Conservation (phyloP, 2,329 filamentous ascomycete genomes). For the Botrytis byssoidea region DNA sequence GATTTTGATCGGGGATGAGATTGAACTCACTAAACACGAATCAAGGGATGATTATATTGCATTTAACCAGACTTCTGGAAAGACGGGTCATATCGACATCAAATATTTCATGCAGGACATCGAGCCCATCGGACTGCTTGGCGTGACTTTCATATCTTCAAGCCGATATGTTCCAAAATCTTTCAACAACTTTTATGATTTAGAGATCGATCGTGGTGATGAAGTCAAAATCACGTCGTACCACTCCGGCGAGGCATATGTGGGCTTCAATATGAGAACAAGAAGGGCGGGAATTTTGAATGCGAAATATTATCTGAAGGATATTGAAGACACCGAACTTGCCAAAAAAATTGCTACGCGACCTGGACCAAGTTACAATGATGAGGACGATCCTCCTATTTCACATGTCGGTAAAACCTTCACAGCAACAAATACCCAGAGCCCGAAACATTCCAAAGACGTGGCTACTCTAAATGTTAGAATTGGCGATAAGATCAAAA, state of each 20-base stretch:
- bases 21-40: not conserved
- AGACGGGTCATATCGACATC: not conserved
- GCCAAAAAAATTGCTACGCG: not conserved
- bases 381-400: not conserved
- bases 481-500: not conserved
- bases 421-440: not conserved
- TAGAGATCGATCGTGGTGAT: not conserved
- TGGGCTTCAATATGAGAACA: not conserved
- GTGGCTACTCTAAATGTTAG: not conserved
- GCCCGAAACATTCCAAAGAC: not conserved
- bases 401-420: constrained; percentile 1
- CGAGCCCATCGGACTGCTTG: not conserved
- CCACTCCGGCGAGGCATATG: not conserved
- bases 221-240: not conserved
- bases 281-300: not conserved
- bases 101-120: not conserved
- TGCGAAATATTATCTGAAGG: not conserved
- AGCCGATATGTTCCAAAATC: not conserved
- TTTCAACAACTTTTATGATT: not conserved
- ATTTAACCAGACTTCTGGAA: not conserved
- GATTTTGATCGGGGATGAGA: not conserved
- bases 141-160: not conserved
- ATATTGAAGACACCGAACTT: not conserved
- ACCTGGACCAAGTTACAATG: too few relatives aligned
- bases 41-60: not conserved